A percentile compares a stretch with the other conserved stretches of the same genome.
These are phyloP conservation scores for Physcia stellaris DNA, from an alignment of 495 filamentous ascomycete genomes.

Conservation along the genomic window DNA sequence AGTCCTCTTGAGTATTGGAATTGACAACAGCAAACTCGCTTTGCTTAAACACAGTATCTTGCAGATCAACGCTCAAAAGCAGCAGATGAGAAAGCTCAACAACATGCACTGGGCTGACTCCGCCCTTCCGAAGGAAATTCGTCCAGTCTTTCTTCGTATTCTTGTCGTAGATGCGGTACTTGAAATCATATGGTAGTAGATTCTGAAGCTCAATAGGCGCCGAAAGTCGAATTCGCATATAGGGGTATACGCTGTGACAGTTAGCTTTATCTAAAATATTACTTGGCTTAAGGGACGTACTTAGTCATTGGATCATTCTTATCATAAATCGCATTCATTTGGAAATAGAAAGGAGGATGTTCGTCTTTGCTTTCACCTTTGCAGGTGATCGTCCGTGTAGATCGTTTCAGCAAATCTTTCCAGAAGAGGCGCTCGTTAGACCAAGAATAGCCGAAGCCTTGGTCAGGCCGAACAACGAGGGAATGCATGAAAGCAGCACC, in stretches of 20 bases:
- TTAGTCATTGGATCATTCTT: constrained; percentile 65
- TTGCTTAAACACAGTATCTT: constrained; percentile 85
- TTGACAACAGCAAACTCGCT: constrained; percentile 98
- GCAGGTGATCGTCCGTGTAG: constrained; percentile 76
- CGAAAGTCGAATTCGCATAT: constrained; percentile 82
- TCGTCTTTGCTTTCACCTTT: constrained; percentile 66
- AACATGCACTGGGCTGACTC: constrained; percentile 91
- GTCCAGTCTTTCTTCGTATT: constrained; percentile 98
- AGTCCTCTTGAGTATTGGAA: constrained; percentile 74
- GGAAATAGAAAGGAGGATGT: constrained; percentile 84
- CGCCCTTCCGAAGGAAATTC: constrained; percentile 91
- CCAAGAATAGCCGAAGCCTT: constrained; percentile 94
- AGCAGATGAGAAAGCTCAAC: constrained; percentile 90
- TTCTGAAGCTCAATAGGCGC: constrained; percentile 93
- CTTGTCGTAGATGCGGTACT: constrained; percentile 96
- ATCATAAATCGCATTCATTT: constrained; percentile 74
- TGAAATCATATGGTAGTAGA: constrained; percentile 92
- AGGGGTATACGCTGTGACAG: constrained; percentile 63
- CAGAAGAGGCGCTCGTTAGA: constrained; percentile 78
- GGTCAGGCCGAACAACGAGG: constrained; percentile 81
- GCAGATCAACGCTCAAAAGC: constrained; percentile 83
- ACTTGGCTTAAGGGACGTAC: constrained; percentile 21
- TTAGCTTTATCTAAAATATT: constrained; percentile 15
- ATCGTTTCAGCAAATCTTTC: constrained; percentile 75
- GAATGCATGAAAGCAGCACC: constrained; percentile 86